phyloP scores from a whole-genome alignment of 108 stramenopile species.

The Nannochloropsis gaditana region DNA sequence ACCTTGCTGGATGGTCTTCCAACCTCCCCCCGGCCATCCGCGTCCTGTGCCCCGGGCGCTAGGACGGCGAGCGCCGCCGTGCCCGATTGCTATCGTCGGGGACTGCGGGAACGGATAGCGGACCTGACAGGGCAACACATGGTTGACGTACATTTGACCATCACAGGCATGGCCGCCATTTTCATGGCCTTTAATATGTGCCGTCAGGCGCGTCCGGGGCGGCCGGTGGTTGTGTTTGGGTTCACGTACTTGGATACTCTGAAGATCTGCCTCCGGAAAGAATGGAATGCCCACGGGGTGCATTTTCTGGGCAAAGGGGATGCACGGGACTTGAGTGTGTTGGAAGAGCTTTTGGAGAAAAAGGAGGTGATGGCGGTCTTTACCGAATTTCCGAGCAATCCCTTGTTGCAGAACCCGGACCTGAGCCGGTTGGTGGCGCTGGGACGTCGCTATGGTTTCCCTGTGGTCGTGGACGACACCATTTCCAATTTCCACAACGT shows the following conservation, averaged over 20 bases:
- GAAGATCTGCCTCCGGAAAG: conserved; percentile 60
- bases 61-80: not conserved
- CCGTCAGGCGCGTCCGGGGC: conserved; percentile 43
- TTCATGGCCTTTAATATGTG: conserved; percentile 53
- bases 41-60: not conserved
- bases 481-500: conserved; percentile 67
- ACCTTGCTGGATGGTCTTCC: conserved; percentile 20
- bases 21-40: not conserved
- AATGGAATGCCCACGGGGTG: conserved; percentile 60
- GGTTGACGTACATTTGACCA: conserved; percentile 55
- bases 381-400: conserved; percentile 68
- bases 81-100: conserved; percentile 20
- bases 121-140: conserved; percentile 53
- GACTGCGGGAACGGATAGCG: conserved; percentile 41
- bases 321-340: conserved; percentile 52
- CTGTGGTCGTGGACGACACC: conserved; percentile 64
- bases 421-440: conserved; percentile 53
- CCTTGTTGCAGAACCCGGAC: conserved; percentile 62
- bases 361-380: conserved; percentile 52
- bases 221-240: conserved; percentile 61
- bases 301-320: conserved; percentile 64
- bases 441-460: conserved; percentile 58
- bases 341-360: conserved; percentile 47
- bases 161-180: conserved; percentile 62
- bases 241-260: conserved; percentile 71